Base-by-base conservation (phyloP, 164 flowering plant genomes). In the Nymphaea thermarum region DNA sequence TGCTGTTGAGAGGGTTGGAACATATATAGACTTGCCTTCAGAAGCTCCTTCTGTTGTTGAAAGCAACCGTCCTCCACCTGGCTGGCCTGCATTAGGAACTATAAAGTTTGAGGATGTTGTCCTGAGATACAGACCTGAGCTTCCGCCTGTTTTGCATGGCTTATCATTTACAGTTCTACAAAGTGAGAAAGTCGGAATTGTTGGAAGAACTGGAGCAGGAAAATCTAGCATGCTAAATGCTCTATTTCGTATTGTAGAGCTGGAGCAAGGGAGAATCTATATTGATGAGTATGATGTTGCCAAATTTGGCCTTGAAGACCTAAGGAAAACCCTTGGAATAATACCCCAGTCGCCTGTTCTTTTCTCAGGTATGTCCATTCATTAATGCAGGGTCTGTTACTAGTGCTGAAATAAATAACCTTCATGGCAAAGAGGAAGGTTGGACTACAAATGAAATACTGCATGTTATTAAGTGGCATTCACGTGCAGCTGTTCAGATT, bases 191-290 rank as follows among this genome's bases (percentile, higher is more conserved):
- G 87, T 95, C 2, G 99, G 98, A 67, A 87, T 95, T 65, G 99
- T 87, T 73, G 99, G 99, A 42, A 86, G 99, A 73, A 95, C 99
- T 53, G 99, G 99, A 2, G 99, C 99, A 43, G 98, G 99, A 66
- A 95, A 95, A 74, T 95, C 99, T 53, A 95, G 99, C 82, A 89
- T 95, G 96, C 76, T 95, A 4, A 95, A 95, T 77, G 96, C 99
- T 70, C 80, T 95, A 66, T 95, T 95, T 73, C 86, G 99, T 51
- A 86, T 95, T 65, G 97, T 95, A 44, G 99, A 95, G 72, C 80
- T 95, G 64, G 99, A 95, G 72, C 84, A 79, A 62, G 99, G 99
- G 73, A 89, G 83, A 75, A 90, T 95, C 60, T 80, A 84, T 68
- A 88, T 95, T 69, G 98, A 95, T 78, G 88, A 65, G 67, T 89